A percentile compares a stretch with the other conserved stretches of the same genome.
phyloP scores from a whole-genome alignment of 768 basidiomycete genomes.

The Pulveroboletus ravenelii region DNA sequence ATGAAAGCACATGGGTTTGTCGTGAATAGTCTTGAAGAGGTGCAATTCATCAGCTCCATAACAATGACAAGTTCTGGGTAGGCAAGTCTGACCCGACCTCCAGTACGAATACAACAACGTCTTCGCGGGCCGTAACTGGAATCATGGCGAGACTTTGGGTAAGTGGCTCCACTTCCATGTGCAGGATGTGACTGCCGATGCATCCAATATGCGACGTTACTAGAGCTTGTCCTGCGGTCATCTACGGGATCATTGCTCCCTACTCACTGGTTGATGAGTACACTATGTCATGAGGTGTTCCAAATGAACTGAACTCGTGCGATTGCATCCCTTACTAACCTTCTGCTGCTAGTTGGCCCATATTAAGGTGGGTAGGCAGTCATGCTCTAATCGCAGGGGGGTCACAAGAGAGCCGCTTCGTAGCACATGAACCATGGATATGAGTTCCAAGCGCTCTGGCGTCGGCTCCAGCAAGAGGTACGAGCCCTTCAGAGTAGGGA shows the following conservation, averaged over 20 bases:
- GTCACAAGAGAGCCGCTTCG: not conserved
- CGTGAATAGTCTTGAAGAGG: slow-evolving; percentile 82
- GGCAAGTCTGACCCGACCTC: not conserved
- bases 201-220: not conserved
- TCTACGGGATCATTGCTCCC: slow-evolving; percentile 57
- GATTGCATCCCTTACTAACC: slow-evolving; percentile 3
- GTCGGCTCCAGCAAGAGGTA: slow-evolving; percentile 59
- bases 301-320: slow-evolving; percentile 10
- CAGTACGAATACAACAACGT: slow-evolving; percentile 78
- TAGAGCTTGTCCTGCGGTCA: slow-evolving; percentile 73
- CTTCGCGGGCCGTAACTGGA: slow-evolving; percentile 84
- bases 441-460: slow-evolving; percentile 74
- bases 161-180: not conserved
- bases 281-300: slow-evolving; percentile 76
- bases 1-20: slow-evolving; percentile 77
- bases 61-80: not conserved
- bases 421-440: slow-evolving; percentile 81
- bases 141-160: slow-evolving; percentile 77
- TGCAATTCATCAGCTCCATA: slow-evolving; percentile 23
- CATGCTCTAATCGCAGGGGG: not conserved
- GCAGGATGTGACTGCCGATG: not conserved
- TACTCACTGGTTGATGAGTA: slow-evolving; percentile 66
- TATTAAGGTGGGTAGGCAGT: slow-evolving; percentile 52
- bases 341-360: slow-evolving; percentile 59
- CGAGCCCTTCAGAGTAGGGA: slow-evolving; percentile 64